Conservation (phyloP, 176 grass and related monocot genomes). For the Rhynchospora tenuis region DNA sequence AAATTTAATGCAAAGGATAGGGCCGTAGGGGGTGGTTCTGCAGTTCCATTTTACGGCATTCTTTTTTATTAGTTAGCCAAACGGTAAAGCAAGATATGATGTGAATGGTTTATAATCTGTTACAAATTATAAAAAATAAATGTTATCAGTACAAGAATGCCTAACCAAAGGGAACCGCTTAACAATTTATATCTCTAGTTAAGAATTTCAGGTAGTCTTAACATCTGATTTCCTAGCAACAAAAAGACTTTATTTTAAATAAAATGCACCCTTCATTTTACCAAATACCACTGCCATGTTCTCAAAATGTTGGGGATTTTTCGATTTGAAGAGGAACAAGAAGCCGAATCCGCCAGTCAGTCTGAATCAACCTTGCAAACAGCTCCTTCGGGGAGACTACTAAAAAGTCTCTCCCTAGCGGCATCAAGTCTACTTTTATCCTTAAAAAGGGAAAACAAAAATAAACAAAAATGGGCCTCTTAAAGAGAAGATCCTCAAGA, state of each 20-base stretch:
- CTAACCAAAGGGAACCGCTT: background rate
- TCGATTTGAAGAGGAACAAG: background rate
- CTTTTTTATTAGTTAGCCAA: background rate
- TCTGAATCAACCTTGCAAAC: background rate
- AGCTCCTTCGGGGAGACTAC: slow-evolving; percentile 6
- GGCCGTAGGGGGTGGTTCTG: no score
- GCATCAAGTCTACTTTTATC: slow-evolving; percentile 6
- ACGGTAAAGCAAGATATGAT: no score
- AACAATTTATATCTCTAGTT: background rate
- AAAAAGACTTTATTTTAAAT: background rate
- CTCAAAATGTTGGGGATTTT: background rate
- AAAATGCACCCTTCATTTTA: background rate
- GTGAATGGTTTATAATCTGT: background rate
- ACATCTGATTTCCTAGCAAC: background rate
- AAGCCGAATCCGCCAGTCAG: background rate
- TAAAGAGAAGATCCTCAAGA: background rate
- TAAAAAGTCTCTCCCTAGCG: background rate
- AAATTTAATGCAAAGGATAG: no score
- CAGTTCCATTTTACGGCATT: no score
- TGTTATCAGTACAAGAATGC: background rate
- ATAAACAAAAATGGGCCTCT: background rate
- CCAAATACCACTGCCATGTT: background rate
- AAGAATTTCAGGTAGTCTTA: background rate
- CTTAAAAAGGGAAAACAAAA: background rate
- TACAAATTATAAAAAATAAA: background rate